Conservation (phyloP, 1,284 basidiomycete genomes). For the Cutaneotrichosporon spelunceum region DNA sequence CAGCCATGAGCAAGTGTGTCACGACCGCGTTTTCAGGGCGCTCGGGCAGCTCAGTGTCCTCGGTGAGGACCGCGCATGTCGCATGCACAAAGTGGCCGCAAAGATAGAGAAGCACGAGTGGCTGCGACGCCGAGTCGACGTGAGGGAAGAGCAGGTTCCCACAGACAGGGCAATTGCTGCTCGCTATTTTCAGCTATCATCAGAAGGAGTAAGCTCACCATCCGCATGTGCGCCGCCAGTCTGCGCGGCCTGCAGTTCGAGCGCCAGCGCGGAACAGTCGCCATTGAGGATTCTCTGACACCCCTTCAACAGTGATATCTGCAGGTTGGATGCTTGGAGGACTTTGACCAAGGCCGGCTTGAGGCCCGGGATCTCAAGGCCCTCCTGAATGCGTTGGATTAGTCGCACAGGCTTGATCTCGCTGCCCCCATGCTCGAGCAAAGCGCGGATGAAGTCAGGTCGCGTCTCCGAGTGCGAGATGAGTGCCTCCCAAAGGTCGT, state of each 20-base stretch:
- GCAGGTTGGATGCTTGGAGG: constrained; percentile 87
- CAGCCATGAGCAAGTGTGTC: constrained; percentile 60
- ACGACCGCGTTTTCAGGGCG: constrained; percentile 48
- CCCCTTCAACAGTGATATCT: constrained; percentile 81
- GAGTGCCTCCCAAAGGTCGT: constrained; percentile 97
- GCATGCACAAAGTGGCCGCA: constrained; percentile 84
- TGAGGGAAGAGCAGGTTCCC: constrained; percentile 60
- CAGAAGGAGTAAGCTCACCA: constrained; percentile 54
- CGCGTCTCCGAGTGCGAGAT: constrained; percentile 89
- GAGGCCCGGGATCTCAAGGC: constrained; percentile 90
- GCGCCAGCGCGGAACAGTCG: constrained; percentile 72
- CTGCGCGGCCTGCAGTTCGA: constrained; percentile 68
- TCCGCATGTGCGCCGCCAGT: constrained; percentile 70
- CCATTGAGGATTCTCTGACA: constrained; percentile 80
- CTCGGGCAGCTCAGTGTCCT: constrained; percentile 42
- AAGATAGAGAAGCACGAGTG: constrained; percentile 63
- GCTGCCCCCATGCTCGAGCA: constrained; percentile 92
- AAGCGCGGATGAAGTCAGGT: constrained; percentile 92
- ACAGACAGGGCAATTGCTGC: constrained; percentile 66
- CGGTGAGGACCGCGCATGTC: constrained; percentile 54
- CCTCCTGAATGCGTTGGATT: constrained; percentile 90
- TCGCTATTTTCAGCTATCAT: constrained; percentile 52
- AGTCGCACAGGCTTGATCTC: constrained; percentile 94
- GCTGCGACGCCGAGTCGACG: constrained; percentile 35
- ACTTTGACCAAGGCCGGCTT: constrained; percentile 95